Evolutionary conservation across 257 asterid genomes (phyloP), one percentile per base, ranked within the genome.

Genomic region (Coffea eugenioides): DNA sequence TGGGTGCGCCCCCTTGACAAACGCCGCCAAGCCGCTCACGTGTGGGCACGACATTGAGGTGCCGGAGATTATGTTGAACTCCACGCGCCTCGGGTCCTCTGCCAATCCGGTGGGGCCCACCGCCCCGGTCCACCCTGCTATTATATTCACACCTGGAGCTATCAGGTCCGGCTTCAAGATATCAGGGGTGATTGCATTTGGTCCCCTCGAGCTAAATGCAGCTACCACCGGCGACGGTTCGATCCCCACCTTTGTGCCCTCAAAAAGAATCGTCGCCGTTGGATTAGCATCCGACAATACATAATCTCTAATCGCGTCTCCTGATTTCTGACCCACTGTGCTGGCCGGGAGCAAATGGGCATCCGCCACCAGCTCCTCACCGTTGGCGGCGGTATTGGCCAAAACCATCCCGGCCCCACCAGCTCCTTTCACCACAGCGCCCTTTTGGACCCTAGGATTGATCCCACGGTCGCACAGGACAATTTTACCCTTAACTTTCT

Each of bases 11-110:
- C 88, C 88, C 62, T 90, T 93, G 0, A 93, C 80, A 69, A 91
- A 61, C 34, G 94, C 97, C 25, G 97, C 97, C 67, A 93, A 67
- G 88, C 97, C 97, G 77, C 97, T 93, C 48, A 90, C 89, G 83
- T 93, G 97, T 0, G 97, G 97, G 67, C 97, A 93, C 25, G 97
- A 90, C 97, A 93, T 93, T 1, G 97, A 93, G 0, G 97, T 93
- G 31, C 97, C 97, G 2, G 95, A 93, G 25, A 91, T 84, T 27
- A 93, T 91, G 90, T 93, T 93, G 88, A 87, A 93, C 43, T 73
- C 87, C 5, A 90, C 95, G 16, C 92, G 95, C 49, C 97, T 74
- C 2, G 0, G 4, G 87, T 93, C 97, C 81, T 86, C 95, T 0
- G 88, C 57, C 41, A 91, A 57, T 13, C 93, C 97, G 0, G 92